Conservation (phyloP, 208 protist species). For the Leishmania gerbilli region DNA sequence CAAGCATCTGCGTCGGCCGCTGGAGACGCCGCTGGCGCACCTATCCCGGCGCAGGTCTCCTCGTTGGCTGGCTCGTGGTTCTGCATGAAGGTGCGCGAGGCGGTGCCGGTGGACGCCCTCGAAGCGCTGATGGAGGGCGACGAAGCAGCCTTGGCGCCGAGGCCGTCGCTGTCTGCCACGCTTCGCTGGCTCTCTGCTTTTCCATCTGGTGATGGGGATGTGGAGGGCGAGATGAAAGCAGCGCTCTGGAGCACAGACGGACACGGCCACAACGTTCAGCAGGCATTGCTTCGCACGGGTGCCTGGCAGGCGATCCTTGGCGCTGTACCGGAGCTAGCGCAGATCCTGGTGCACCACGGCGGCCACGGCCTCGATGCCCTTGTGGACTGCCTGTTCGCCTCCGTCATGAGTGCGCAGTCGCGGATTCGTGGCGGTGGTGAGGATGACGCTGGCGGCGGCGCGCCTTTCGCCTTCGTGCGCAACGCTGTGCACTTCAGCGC, state of each 20-base stretch:
- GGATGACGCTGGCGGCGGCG: neutral
- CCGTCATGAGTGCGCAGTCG: neutral
- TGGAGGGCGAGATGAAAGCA: neutral
- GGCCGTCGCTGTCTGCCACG: neutral
- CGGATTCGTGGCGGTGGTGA: neutral
- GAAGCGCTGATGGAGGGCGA: slow-evolving; percentile 6
- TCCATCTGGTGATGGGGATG: neutral
- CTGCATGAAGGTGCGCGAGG: slow-evolving; percentile 26
- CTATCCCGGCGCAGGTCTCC: neutral
- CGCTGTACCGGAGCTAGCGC: slow-evolving; percentile 35
- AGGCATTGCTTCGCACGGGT: slow-evolving; percentile 26
- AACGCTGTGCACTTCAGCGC: slow-evolving; percentile 40
- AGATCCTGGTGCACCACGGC: slow-evolving; percentile 18
- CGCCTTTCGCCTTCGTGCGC: slow-evolving; percentile 5
- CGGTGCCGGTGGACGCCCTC: slow-evolving; percentile 16
- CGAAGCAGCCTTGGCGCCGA: neutral
- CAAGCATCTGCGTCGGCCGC: neutral
- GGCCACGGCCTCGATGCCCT: slow-evolving; percentile 30
- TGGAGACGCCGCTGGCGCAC: neutral
- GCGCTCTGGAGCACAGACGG: neutral
- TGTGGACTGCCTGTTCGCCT: slow-evolving; percentile 8
- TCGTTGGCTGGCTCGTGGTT: slow-evolving; percentile 24
- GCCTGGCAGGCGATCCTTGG: slow-evolving; percentile 46
- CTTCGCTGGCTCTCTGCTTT: slow-evolving; percentile 17
- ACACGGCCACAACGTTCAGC: slow-evolving; percentile 13